Conservation (phyloP, 495 filamentous ascomycete genomes). For the Penicillium dipodomyicola region DNA sequence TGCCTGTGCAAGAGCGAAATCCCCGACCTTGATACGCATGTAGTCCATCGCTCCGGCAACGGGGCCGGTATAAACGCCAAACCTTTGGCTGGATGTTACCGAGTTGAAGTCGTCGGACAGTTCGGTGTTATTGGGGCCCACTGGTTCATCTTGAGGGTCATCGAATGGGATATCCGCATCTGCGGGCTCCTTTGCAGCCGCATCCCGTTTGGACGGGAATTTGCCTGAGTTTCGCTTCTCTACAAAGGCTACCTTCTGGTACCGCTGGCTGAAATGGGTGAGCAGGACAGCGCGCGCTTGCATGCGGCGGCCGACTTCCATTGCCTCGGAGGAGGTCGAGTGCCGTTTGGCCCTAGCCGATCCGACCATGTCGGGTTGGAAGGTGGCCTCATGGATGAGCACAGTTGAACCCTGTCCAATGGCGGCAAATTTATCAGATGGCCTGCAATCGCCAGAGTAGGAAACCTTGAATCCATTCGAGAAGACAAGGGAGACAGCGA, state of each 20-base stretch:
- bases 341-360: slow-evolving; percentile 90
- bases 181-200: slow-evolving; percentile 7
- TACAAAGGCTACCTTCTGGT: slow-evolving; percentile 65
- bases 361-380: slow-evolving; percentile 73
- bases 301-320: slow-evolving; percentile 76
- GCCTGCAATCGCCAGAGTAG: slow-evolving; percentile 91
- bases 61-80: slow-evolving; percentile 36
- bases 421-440: slow-evolving; percentile 61
- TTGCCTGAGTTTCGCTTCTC: slow-evolving; percentile 17
- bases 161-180: slow-evolving; percentile 36
- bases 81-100: not conserved
- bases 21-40: slow-evolving; percentile 78
- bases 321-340: slow-evolving; percentile 78
- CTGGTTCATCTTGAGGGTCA: slow-evolving; percentile 24
- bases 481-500: slow-evolving; percentile 75
- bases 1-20: slow-evolving; percentile 72
- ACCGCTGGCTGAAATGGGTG: slow-evolving; percentile 95
- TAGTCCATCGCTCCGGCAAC: slow-evolving; percentile 84
- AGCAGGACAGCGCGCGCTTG: slow-evolving; percentile 69
- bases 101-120: slow-evolving; percentile 24
- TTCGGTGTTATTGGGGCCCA: not conserved
- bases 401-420: slow-evolving; percentile 76
- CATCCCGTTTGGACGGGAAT: not conserved
- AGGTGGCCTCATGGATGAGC: slow-evolving; percentile 93
- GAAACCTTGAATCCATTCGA: slow-evolving; percentile 77